Conservation (phyloP, 2,329 filamentous ascomycete genomes). For the Fusarium oxysporum region DNA sequence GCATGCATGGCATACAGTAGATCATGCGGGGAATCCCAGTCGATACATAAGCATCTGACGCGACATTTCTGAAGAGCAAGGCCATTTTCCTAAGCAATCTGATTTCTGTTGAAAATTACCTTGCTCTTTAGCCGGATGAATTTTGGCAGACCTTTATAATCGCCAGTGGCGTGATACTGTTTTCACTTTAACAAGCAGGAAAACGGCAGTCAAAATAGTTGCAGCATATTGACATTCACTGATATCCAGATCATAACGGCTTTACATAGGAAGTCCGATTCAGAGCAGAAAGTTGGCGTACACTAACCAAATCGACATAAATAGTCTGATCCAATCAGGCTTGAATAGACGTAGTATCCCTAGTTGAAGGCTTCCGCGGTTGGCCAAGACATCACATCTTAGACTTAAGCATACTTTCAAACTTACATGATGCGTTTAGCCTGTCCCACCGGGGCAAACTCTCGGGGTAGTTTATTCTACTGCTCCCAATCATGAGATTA, state of each 20-base stretch:
- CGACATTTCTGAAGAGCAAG: too few species aligned
- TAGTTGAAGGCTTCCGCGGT: accelerated
- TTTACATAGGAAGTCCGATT: too few species aligned
- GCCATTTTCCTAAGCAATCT: not conserved
- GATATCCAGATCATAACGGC: too few species aligned
- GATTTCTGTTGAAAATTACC: not conserved
- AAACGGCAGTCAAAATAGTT: too few species aligned
- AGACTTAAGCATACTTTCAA: too few species aligned
- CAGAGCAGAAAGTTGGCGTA: too few species aligned
- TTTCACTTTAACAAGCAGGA: too few species aligned
- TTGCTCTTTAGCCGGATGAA: not conserved
- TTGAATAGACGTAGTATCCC: accelerated
- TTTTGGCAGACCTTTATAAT: accelerated
- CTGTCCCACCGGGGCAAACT: not conserved
- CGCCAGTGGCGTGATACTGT: too few species aligned
- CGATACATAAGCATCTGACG: not conserved
- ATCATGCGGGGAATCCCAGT: not conserved
- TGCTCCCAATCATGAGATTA: accelerated
- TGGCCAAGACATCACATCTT: accelerated
- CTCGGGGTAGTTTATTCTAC: accelerated
- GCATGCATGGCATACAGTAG: not conserved
- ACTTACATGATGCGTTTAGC: not conserved
- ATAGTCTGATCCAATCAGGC: accelerated
- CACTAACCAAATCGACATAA: accelerated
- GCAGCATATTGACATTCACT: too few species aligned